A percentile compares a stretch with the other conserved stretches of the same genome.
Evolutionary conservation across 2,329 filamentous ascomycete species (phyloP).

Genomic region (Penicillium brevicompactum): DNA sequence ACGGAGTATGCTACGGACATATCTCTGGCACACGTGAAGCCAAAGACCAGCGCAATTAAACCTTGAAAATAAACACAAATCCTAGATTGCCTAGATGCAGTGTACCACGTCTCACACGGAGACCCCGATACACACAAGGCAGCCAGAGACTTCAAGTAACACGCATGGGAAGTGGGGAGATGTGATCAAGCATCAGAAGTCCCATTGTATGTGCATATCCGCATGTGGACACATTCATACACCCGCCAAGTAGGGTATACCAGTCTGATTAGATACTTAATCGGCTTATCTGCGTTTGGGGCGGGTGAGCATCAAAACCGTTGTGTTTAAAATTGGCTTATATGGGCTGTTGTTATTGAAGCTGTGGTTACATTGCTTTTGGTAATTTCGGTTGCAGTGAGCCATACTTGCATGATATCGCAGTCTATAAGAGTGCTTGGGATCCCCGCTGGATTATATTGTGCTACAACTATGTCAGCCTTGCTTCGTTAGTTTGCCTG

Average conservation of each 20-base stretch:
- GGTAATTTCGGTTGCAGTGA: not conserved
- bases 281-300: constrained; percentile 8
- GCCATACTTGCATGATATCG: not conserved
- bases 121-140: not conserved
- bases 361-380: not conserved
- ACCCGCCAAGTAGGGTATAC: not conserved
- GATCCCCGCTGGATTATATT: not conserved
- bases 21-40: too few species aligned
- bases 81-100: not conserved
- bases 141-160: not conserved
- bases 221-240: not conserved
- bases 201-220: not conserved
- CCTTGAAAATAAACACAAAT: too few species aligned
- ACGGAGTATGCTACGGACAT: too few species aligned
- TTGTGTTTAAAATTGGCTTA: constrained; percentile 2
- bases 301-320: not conserved
- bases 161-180: not conserved
- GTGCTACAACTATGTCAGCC: not conserved
- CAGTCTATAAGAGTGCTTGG: not conserved
- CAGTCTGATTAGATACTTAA: not conserved
- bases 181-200: not conserved
- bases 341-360: not conserved
- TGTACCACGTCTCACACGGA: constrained; percentile 1
- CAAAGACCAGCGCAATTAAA: too few species aligned
- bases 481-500: not conserved